Percentiles rank a stretch among this genome's conserved stretches.
These are phyloP conservation scores for Cladophialophora chaetospira DNA, from an alignment of 2,329 filamentous ascomycete genomes.

Conservation along the genomic window DNA sequence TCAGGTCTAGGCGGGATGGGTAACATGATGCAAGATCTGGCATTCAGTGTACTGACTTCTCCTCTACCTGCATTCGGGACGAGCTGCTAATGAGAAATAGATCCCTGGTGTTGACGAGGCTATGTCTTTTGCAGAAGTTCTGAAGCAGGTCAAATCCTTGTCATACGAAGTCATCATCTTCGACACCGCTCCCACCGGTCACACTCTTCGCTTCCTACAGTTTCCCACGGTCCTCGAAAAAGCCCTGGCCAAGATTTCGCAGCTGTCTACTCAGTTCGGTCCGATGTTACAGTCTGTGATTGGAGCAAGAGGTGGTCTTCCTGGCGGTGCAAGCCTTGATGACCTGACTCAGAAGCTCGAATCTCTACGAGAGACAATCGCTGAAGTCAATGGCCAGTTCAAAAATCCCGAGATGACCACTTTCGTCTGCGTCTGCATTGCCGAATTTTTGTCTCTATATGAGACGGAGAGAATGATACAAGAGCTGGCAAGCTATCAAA, in stretches of 20 bases:
- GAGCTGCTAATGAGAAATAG: slow-evolving; percentile 47
- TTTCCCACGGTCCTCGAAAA: slow-evolving; percentile 98
- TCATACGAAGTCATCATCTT: slow-evolving; percentile 99
- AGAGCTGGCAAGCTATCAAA: slow-evolving; percentile 87
- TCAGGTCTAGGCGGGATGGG: slow-evolving; percentile 71
- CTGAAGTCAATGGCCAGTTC: slow-evolving; percentile 96
- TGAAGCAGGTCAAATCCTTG: slow-evolving; percentile 98
- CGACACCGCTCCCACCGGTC: slow-evolving; percentile 95
- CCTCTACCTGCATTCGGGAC: not conserved
- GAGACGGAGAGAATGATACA: slow-evolving; percentile 99
- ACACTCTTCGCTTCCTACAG: slow-evolving; percentile 97
- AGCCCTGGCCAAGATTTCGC: slow-evolving; percentile 93
- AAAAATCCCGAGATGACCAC: slow-evolving; percentile 95
- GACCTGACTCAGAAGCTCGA: slow-evolving; percentile 96
- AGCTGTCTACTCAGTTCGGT: slow-evolving; percentile 90
- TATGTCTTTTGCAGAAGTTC: slow-evolving; percentile 98
- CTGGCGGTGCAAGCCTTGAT: slow-evolving; percentile 88
- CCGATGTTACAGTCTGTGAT: slow-evolving; percentile 94
- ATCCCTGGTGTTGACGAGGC: slow-evolving; percentile 98
- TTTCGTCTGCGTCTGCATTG: slow-evolving; percentile 97
- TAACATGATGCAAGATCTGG: slow-evolving; percentile 97
- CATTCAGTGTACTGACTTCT: slow-evolving; percentile 71
- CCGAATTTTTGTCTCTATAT: slow-evolving; percentile 94
- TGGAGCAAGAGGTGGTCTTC: slow-evolving; percentile 73
- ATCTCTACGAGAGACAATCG: slow-evolving; percentile 85